Evolutionary conservation across 257 asterid species (phyloP).

Genomic region (Nicotiana sylvestris): DNA sequence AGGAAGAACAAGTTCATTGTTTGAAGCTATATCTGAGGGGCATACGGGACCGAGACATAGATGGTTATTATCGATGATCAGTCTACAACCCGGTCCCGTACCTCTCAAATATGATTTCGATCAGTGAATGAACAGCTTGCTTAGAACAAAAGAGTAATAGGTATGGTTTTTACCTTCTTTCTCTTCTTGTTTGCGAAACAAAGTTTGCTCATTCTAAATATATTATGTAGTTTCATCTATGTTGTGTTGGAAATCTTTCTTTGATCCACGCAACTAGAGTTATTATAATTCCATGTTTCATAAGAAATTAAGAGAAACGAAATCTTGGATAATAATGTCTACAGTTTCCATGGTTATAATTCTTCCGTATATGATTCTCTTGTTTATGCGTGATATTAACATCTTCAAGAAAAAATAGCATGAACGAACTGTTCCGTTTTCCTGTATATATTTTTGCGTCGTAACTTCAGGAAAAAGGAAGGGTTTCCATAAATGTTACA

Average conservation of each 20-base stretch:
- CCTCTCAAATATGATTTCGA: not conserved
- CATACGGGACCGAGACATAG: not conserved
- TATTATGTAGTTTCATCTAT: too few relatives aligned
- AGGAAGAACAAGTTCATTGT: not conserved
- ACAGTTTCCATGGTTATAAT: not conserved
- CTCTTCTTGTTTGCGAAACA: not conserved
- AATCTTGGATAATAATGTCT: not conserved
- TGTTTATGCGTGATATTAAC: not conserved
- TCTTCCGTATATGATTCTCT: not conserved
- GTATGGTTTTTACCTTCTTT: too few relatives aligned
- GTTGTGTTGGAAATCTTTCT: too few relatives aligned
- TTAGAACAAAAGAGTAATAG: too few relatives aligned
- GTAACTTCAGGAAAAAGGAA: not conserved
- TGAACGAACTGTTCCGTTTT: not conserved
- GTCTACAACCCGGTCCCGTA: not conserved
- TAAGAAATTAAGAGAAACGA: not conserved
- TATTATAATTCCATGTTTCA: too few relatives aligned
- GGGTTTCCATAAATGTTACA: constrained; percentile 8
- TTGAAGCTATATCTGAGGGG: not conserved
- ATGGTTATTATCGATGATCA: too few relatives aligned
- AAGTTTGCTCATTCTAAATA: not conserved
- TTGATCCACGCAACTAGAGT: too few relatives aligned
- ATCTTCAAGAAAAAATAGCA: not conserved
- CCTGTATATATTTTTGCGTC: not conserved
- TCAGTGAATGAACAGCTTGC: not conserved